Evolutionary conservation across 192 early-diverging fungal genomes (phyloP), one percentile per base, ranked within the genome.

Genomic region (Cladochytrium replicatum): DNA sequence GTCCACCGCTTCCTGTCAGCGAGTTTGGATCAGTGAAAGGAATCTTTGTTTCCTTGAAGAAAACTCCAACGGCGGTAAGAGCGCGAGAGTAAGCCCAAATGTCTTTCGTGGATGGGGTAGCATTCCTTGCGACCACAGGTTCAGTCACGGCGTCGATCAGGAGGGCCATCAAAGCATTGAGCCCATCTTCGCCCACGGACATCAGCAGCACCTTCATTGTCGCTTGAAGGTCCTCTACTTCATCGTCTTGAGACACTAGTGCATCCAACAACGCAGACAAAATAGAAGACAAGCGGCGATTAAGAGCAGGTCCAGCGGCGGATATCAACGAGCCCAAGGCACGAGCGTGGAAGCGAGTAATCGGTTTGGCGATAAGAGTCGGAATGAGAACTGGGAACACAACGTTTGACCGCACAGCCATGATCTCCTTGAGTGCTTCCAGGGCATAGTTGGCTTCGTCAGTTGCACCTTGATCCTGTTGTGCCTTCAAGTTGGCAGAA

Each of bases 381-480:
- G 96, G 96, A 46, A 99, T 92, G 42, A 99, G 72, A 26, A 94
- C 92, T 5, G 96, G 96, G 87, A 99, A 95, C 5, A 99, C 96
- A 2, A 92, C 89, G 52, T 88, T 86, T 47, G 87, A 86, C n/a
- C 90, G 86, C 32, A 97, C 89, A 9, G 88, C 79, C 92, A 96
- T 97, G 43, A 99, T 86, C 61, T 96, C 89, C 66, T 95, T 95
- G 45, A 99, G 69, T 29, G 89, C 96, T 60, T 91, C 87, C 61
- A 99, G 67, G 8, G 93, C 95, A 55, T 86, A 81, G 19, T 61
- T 63, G 31, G 58, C 54, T n/a, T 31, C 28, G 9, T n/a, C 42
- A 13, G 56, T 52, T 17, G 58, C 66, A 4, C 13, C 49, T 66
- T 73, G 17, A 99, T 75, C 32, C 79, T 81, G 46, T 78, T 83